Evolutionary conservation across 2,329 filamentous ascomycete genomes (phyloP).

Genomic region (Didymella arachidicola): DNA sequence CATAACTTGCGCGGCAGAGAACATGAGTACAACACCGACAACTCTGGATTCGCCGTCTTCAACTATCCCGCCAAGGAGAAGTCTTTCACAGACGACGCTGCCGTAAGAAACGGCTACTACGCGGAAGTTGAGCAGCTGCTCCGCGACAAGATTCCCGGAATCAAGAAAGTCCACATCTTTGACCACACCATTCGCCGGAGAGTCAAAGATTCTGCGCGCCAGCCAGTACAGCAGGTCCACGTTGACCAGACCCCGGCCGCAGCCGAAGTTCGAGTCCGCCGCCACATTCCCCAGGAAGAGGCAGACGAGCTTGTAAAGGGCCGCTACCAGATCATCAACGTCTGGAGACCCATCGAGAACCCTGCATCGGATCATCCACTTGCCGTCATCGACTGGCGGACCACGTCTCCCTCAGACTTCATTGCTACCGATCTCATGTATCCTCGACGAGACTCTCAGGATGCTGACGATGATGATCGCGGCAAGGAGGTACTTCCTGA

Average conservation of each 20-base stretch:
- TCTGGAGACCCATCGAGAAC: slow-evolving; percentile 71
- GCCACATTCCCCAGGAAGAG: slow-evolving; percentile 65
- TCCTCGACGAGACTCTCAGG: slow-evolving; percentile 55
- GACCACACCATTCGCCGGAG: slow-evolving; percentile 73
- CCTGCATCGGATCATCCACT: slow-evolving; percentile 73
- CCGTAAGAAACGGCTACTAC: slow-evolving; percentile 67
- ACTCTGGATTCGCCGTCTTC: slow-evolving; percentile 66
- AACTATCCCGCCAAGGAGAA: slow-evolving; percentile 62
- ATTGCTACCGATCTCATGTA: slow-evolving; percentile 70
- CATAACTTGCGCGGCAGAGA: slow-evolving; percentile 63
- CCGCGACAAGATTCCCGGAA: slow-evolving; percentile 60
- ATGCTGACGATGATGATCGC: slow-evolving; percentile 58
- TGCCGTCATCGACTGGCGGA: slow-evolving; percentile 71
- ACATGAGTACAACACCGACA: slow-evolving; percentile 63
- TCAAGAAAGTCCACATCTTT: slow-evolving; percentile 72
- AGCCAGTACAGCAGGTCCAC: slow-evolving; percentile 74
- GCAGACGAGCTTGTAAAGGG: slow-evolving; percentile 64
- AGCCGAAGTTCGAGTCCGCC: slow-evolving; percentile 66
- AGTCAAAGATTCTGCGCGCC: slow-evolving; percentile 62
- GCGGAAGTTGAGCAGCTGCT: slow-evolving; percentile 67
- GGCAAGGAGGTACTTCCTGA: slow-evolving; percentile 66
- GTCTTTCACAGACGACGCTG: slow-evolving; percentile 62
- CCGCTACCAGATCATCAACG: slow-evolving; percentile 73
- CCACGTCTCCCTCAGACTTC: slow-evolving; percentile 65
- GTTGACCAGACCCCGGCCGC: slow-evolving; percentile 74